Base-by-base conservation (phyloP, 2,329 filamentous ascomycete genomes). In the Xylogone sp. region DNA sequence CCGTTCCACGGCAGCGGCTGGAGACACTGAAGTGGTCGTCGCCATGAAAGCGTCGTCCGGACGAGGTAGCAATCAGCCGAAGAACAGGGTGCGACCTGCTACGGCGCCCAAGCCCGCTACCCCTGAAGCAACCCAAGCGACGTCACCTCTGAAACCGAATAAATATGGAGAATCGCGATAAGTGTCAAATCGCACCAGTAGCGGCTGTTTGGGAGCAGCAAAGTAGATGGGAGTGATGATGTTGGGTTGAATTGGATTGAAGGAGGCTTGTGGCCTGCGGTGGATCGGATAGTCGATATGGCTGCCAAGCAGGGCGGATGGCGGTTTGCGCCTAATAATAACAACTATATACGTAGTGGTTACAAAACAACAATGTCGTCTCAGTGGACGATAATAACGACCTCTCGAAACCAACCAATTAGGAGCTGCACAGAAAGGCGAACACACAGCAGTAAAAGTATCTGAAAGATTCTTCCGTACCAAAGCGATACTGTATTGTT, bases 1-100 rank as follows among this genome's bases (percentile, higher is more conserved):
- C 48, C 62, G 57, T 45, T 65, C 62, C 31, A 65, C 52, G 27
- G 58, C 55, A 45, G 58, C 55, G 44, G 58, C 54, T 22, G 54
- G 48, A 39, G 54, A 42, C 42, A 51, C 43, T 45, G 54, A 56
- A 34, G 54, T 49, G 20, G 52, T 47, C 44, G 56, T 55, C 51
- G 57, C 57, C 55, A 60, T 60, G 55, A 39, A 39, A 39, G 34
- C 34, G 42, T 56, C 47, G 43, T 43, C 46, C 46, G 48, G n/a
- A 48, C 47, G 18, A 39, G 29, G 53, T 50, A 52, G 49, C 48
- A 53, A 49, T 56, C 52, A 56, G 51, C 20, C 43, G 21, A 45
- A 27, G 19, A 7, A 44, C 43, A 21, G 43, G 19, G 24, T 24
- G 12, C n/a, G 21, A 9, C 24, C 43, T 45, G 43, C 16, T 45